These are phyloP conservation scores for Dryadomyces quercus-mongolicae DNA, from an alignment of 2,329 filamentous ascomycete genomes.

Conservation along the genomic window DNA sequence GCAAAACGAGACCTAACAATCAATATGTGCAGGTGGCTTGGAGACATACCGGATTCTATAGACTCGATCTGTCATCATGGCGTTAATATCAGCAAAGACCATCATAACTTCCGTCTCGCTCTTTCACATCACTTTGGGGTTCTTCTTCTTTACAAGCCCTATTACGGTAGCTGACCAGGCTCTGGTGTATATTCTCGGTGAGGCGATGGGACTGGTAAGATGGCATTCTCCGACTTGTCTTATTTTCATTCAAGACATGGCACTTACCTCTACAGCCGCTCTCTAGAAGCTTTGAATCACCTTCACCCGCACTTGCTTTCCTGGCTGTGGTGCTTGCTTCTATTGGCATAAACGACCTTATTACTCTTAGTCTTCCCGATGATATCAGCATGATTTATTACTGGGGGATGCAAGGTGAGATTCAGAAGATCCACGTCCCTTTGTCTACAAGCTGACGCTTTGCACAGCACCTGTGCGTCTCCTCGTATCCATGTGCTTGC, in stretches of 20 bases:
- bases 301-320: constrained; percentile 61
- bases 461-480: constrained; percentile 49
- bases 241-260: neutral
- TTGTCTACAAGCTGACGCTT: constrained; percentile 8
- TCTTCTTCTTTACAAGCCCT: constrained; percentile 70
- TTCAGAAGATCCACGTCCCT: neutral
- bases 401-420: constrained; percentile 53
- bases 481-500: constrained; percentile 46
- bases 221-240: neutral
- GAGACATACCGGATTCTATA: too few relatives aligned
- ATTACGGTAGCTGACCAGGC: constrained; percentile 63
- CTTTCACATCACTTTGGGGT: constrained; percentile 74
- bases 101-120: constrained; percentile 73
- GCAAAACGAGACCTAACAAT: too few relatives aligned
- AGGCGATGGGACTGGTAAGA: constrained; percentile 72
- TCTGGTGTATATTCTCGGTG: constrained; percentile 68
- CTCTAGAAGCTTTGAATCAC: constrained; percentile 53
- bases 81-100: constrained; percentile 64
- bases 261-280: constrained; percentile 36
- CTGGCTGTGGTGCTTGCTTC: constrained; percentile 55
- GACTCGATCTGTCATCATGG: constrained; percentile 42
- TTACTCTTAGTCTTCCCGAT: constrained; percentile 56
- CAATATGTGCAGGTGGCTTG: too few relatives aligned
- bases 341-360: constrained; percentile 49
- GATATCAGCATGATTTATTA: constrained; percentile 50